A percentile compares a stretch with the other conserved stretches of the same genome.
These are phyloP conservation scores for Aureobasidium uvarum DNA, from an alignment of 2,329 filamentous ascomycete genomes.

Conservation along the genomic window DNA sequence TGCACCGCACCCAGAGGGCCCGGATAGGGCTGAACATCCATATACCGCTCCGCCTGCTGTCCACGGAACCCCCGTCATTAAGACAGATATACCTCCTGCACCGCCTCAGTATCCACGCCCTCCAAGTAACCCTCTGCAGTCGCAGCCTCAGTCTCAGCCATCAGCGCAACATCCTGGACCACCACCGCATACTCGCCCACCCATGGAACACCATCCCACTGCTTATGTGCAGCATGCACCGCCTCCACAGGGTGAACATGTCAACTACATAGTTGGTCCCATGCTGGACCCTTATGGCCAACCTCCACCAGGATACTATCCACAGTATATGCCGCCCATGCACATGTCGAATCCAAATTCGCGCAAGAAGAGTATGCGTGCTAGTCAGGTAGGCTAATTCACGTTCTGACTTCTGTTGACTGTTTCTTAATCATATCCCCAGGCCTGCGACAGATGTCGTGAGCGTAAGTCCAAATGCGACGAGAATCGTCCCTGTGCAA, in stretches of 20 bases:
- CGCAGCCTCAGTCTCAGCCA: neutral
- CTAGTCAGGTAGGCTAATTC: slow-evolving; percentile 23
- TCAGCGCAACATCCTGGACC: slow-evolving; percentile 9
- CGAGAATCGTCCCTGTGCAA: slow-evolving; percentile 77
- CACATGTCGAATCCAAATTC: slow-evolving; percentile 18
- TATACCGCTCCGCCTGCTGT: slow-evolving; percentile 38
- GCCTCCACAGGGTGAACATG: slow-evolving; percentile 8
- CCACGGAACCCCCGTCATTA: slow-evolving; percentile 40
- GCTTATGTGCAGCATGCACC: slow-evolving; percentile 12
- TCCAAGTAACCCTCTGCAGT: slow-evolving; percentile 14
- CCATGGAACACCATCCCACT: slow-evolving; percentile 23
- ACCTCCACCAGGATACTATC: slow-evolving; percentile 29
- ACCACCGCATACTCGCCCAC: slow-evolving; percentile 26
- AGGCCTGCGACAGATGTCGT: slow-evolving; percentile 91
- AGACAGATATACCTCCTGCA: slow-evolving; percentile 30
- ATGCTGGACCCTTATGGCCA: slow-evolving; percentile 37
- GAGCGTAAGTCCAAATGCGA: slow-evolving; percentile 89
- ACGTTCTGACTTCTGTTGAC: slow-evolving; percentile 22
- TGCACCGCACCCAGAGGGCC: slow-evolving; percentile 30
- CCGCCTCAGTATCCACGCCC: slow-evolving; percentile 32
- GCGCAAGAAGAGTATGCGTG: slow-evolving; percentile 27
- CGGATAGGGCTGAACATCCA: slow-evolving; percentile 33
- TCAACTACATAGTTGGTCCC: neutral
- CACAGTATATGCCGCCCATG: slow-evolving; percentile 18
- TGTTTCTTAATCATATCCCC: slow-evolving; percentile 24